Conservation (phyloP, 805 yeast genomes). For the Suhomyces kilbournensis region DNA sequence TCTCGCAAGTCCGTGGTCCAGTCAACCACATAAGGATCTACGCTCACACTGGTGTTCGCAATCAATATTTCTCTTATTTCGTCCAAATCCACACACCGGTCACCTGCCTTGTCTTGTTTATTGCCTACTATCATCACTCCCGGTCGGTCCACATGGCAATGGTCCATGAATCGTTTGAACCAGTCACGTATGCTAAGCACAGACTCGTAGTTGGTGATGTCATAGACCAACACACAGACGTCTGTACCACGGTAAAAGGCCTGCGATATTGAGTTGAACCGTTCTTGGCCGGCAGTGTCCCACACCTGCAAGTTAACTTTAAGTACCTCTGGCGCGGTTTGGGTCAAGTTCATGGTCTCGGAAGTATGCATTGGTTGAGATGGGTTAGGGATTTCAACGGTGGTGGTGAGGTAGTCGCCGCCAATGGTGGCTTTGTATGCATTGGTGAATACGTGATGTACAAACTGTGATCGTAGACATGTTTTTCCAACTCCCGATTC, state of each 20-base stretch:
- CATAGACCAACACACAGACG: constrained; percentile 52
- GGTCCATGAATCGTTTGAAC: constrained; percentile 47
- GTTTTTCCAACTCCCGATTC: constrained; percentile 63
- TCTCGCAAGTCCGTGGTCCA: constrained; percentile 36
- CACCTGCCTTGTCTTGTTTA: constrained; percentile 39
- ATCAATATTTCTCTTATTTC: constrained; percentile 36
- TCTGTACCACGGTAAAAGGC: constrained; percentile 61
- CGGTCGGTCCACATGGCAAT: constrained; percentile 47
- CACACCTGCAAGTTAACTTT: constrained; percentile 52
- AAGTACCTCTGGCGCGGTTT: not conserved
- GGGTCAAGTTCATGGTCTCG: not conserved
- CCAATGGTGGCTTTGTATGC: constrained; percentile 60
- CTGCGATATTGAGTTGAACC: constrained; percentile 48
- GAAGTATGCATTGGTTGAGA: not conserved
- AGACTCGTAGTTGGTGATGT: constrained; percentile 50
- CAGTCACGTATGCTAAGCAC: constrained; percentile 46
- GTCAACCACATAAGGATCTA: constrained; percentile 27
- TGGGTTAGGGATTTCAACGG: constrained; percentile 13
- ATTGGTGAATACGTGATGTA: constrained; percentile 52
- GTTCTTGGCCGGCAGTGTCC: constrained; percentile 49
- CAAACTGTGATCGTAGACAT: constrained; percentile 52
- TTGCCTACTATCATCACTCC: constrained; percentile 54
- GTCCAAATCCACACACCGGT: constrained; percentile 33
- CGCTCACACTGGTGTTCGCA: constrained; percentile 11
- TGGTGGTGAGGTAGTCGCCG: constrained; percentile 53